phyloP scores from a whole-genome alignment of 108 stramenopile species.

The Schizochytrium sp. region DNA sequence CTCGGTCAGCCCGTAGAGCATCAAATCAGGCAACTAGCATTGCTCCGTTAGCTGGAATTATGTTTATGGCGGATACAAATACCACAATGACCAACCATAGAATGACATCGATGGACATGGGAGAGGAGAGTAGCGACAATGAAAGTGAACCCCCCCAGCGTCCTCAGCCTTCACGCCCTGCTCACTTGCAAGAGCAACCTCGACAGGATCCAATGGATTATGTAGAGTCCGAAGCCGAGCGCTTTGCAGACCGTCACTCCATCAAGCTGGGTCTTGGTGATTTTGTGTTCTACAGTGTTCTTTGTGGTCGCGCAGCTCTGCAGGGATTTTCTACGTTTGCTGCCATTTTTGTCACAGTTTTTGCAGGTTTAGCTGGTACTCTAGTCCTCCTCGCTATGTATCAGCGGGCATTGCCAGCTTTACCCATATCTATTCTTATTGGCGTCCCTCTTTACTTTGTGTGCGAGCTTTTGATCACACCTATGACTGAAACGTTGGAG shows the following conservation, averaged over 20 bases:
- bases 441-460: slow-evolving; percentile 84
- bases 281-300: slow-evolving; percentile 94
- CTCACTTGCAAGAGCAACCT: not conserved
- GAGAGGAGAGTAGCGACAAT: not conserved
- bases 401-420: slow-evolving; percentile 88
- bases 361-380: slow-evolving; percentile 86
- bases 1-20: not conserved
- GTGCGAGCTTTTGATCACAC: slow-evolving; percentile 79
- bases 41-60: slow-evolving; percentile 9
- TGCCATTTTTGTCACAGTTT: slow-evolving; percentile 85
- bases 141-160: not conserved
- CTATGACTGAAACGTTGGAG: slow-evolving; percentile 78
- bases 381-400: slow-evolving; percentile 86
- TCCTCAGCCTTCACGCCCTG: slow-evolving; percentile 9
- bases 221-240: slow-evolving; percentile 75
- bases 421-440: slow-evolving; percentile 89
- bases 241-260: slow-evolving; percentile 70
- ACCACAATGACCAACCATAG: not conserved
- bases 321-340: slow-evolving; percentile 90
- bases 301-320: slow-evolving; percentile 90
- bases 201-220: slow-evolving; percentile 64
- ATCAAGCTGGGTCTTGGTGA: slow-evolving; percentile 83
- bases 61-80: slow-evolving; percentile 32
- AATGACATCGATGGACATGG: not conserved
- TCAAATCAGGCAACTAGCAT: not conserved